phyloP scores from a whole-genome alignment of 495 filamentous ascomycete genomes.

The Lentithecium fluviatile region DNA sequence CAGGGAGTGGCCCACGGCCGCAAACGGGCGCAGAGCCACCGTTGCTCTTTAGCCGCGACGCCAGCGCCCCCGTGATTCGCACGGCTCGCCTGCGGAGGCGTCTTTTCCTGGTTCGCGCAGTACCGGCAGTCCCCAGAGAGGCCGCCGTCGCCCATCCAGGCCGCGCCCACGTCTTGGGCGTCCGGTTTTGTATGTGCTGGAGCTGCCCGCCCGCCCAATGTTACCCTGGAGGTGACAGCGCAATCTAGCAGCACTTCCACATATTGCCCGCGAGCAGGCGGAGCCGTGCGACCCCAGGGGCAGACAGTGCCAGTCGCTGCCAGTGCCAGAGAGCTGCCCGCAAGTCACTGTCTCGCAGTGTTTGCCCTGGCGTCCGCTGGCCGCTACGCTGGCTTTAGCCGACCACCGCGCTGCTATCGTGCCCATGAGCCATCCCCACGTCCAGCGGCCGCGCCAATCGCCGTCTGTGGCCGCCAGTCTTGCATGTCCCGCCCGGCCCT shows the following conservation, averaged over 20 bases:
- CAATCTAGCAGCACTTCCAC: not conserved
- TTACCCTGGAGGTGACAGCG: not conserved
- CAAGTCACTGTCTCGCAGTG: too few relatives aligned
- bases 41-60: slow-evolving; percentile 23
- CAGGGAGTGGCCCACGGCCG: not conserved
- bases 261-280: not conserved
- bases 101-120: slow-evolving; percentile 24
- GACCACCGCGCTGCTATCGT: not conserved
- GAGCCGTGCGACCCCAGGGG: not conserved
- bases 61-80: slow-evolving; percentile 13
- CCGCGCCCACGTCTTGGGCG: not conserved
- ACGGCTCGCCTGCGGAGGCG: not conserved
- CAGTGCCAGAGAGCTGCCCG: too few relatives aligned
- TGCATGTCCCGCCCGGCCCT: not conserved
- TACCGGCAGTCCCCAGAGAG: slow-evolving; percentile 3
- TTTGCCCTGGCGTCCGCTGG: too few relatives aligned
- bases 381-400: not conserved
- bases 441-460: too few relatives aligned
- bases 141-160: not conserved
- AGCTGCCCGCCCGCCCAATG: too few relatives aligned
- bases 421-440: too few relatives aligned
- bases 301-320: too few relatives aligned
- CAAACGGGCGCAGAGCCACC: not conserved
- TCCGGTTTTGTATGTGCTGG: too few relatives aligned
- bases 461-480: not conserved